Percentiles rank a stretch among this genome's conserved stretches.
Evolutionary conservation across 2,329 filamentous ascomycete species (phyloP).

Genomic region (Helotiales sp.): DNA sequence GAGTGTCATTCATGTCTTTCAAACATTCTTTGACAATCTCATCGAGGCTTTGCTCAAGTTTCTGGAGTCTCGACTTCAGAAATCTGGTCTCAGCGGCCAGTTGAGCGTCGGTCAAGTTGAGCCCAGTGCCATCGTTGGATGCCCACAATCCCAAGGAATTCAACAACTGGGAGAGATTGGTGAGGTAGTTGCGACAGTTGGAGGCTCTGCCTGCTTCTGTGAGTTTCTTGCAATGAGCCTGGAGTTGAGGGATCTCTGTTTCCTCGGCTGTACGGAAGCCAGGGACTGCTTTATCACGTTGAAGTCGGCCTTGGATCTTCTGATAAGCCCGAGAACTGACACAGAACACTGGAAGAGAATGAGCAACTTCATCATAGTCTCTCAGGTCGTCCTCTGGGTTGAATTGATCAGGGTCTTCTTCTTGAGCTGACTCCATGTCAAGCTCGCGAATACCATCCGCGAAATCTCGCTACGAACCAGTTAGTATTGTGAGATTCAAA

Average conservation of each 20-base stretch:
- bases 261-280: slow-evolving; percentile 12
- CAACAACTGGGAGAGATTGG: slow-evolving; percentile 54
- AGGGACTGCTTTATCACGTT: slow-evolving; percentile 11
- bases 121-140: slow-evolving; percentile 48
- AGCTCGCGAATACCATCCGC: slow-evolving; percentile 9
- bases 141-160: slow-evolving; percentile 59
- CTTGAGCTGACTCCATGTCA: slow-evolving; percentile 12
- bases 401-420: slow-evolving; percentile 44
- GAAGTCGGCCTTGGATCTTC: slow-evolving; percentile 10
- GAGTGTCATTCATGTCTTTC: slow-evolving; percentile 46
- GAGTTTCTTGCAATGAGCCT: slow-evolving; percentile 59
- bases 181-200: slow-evolving; percentile 55
- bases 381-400: slow-evolving; percentile 57
- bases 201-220: slow-evolving; percentile 55
- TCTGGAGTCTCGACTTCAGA: slow-evolving; percentile 46
- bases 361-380: slow-evolving; percentile 6
- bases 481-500: slow-evolving; percentile 39
- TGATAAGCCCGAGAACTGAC: slow-evolving; percentile 15
- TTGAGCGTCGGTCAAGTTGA: slow-evolving; percentile 49
- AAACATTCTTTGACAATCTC: slow-evolving; percentile 47
- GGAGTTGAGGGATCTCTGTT: slow-evolving; percentile 11
- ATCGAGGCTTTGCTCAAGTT: slow-evolving; percentile 50
- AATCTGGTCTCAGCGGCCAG: slow-evolving; percentile 46
- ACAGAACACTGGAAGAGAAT: slow-evolving; percentile 7
- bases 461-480: neutral